phyloP scores from a whole-genome alignment of 2,329 filamentous ascomycete species.

The Ambrosiella xylebori region DNA sequence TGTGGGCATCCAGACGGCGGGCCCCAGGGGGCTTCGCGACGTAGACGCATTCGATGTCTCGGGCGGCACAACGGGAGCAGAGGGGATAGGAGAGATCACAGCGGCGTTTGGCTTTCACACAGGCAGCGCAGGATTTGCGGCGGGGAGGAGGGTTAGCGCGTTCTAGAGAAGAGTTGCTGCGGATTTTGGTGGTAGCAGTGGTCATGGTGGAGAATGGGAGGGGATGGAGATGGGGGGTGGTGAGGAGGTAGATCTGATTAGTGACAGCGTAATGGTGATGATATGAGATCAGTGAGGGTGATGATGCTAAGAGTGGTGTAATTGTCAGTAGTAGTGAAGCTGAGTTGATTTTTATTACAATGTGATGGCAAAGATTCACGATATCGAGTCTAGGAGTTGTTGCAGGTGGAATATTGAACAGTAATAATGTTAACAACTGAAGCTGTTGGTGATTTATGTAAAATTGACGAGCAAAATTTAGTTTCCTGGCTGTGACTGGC shows the following conservation, averaged over 20 bases:
- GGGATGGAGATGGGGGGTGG: not conserved
- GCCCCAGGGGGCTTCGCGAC: not conserved
- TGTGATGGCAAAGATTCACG: not conserved
- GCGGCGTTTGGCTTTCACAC: conserved; percentile 38
- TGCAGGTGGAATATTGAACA: no score
- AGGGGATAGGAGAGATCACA: conserved; percentile 34
- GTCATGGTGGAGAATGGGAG: not conserved
- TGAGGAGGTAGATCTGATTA: no score
- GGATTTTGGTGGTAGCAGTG: not conserved
- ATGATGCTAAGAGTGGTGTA: not conserved
- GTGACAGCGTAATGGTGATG: no score
- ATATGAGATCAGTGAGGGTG: no score
- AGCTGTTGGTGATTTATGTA: no score
- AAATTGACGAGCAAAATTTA: no score
- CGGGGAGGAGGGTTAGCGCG: conserved; percentile 28
- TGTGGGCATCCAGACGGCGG: not conserved
- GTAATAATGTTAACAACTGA: no score
- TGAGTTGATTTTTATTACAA: not conserved
- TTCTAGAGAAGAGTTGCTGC: conserved; percentile 17
- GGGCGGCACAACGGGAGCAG: conserved; percentile 34
- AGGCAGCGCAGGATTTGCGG: conserved; percentile 39
- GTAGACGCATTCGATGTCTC: conserved; percentile 32
- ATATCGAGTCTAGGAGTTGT: no score
- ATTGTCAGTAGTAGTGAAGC: not conserved
- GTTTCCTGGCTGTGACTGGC: no score